A percentile compares a stretch with the other conserved stretches of the same genome.
Conservation (phyloP, 164 flowering plant genomes). For the Magnolia sinica region DNA sequence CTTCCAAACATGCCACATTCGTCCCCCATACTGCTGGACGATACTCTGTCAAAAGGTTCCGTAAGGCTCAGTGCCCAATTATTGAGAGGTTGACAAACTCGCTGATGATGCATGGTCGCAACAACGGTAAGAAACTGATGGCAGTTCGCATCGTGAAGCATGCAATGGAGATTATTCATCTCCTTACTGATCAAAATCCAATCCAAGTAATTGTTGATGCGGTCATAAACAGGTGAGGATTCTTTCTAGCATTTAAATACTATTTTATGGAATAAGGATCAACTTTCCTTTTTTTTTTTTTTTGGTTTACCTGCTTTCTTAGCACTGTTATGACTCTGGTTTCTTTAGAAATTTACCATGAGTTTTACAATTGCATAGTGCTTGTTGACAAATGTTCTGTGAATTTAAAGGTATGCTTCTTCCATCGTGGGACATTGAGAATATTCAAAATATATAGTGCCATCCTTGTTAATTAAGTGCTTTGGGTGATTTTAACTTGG, state of each 20-base stretch:
- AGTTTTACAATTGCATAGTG: no score
- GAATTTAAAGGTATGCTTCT: no score
- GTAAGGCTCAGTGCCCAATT: constrained; percentile 36
- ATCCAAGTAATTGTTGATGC: constrained; percentile 39
- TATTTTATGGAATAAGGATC: neutral
- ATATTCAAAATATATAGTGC: no score
- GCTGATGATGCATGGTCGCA: constrained; percentile 39
- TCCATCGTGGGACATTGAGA: no score
- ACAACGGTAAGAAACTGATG: constrained; percentile 37
- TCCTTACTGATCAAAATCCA: constrained; percentile 31
- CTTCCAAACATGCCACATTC: constrained; percentile 29
- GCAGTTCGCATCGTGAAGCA: constrained; percentile 39
- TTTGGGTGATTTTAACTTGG: no score
- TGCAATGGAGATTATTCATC: constrained; percentile 38
- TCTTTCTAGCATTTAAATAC: neutral
- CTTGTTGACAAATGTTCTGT: no score
- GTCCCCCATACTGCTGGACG: constrained; percentile 35
- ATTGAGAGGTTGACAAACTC: constrained; percentile 39
- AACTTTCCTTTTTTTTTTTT: no score
- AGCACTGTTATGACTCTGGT: no score
- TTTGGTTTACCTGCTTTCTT: no score
- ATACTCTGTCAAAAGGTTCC: constrained; percentile 30
- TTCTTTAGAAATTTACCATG: no score
- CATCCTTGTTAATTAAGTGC: no score
- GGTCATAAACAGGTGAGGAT: constrained; percentile 29